Base-by-base conservation (phyloP, 2,329 filamentous ascomycete species). In the Neopestalotiopsis clavispora region DNA sequence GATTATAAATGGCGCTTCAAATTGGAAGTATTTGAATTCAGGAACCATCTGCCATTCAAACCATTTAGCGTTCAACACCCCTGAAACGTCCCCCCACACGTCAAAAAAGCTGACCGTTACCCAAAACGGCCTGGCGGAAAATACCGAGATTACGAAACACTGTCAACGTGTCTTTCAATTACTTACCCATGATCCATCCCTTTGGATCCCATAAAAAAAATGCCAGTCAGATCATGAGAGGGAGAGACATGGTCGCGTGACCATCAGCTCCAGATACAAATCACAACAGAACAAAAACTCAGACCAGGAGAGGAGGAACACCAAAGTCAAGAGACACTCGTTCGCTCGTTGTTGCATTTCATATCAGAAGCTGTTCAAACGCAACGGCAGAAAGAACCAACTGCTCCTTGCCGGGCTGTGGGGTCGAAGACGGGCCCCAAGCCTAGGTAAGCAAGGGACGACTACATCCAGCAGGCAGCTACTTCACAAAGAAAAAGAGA, bases 111-210 rank as follows among this genome's bases (percentile, higher is more conserved):
- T 59, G 20, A n/a, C 65, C 56, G 56, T 56, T n/a, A 23, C 56
- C 52, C 52, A 10, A 38, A 34, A 42, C 14, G 45, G 28, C 30
- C 30, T 28, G n/a, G 56, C 65, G 65, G 65, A 60, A 67, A 5
- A 23, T 14, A 56, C 65, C 65, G 65, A 67, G 56, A 67, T 67
- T 67, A 38, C 65, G 17, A 60, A 52, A 67, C 58, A 62, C 38
- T 30, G 45, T 45, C n/a, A 56, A 67, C 65, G 65, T 67, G 65
- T 59, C 65, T 67, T 67, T 32, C 56, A 60, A 60, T 42, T 30
- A 28, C 34, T 30, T 38, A 9, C 34, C 65, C 28, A 34, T 56
- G 20, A 9, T 20, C 65, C 28, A 34, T 56, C 40, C 32, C 64
- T 38, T 34, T n/a, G 28, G 49, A 13, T n/a, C n/a, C n/a, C 45